These are phyloP conservation scores for Flaveria robusta DNA, from an alignment of 129 eudicot species.

Conservation along the genomic window DNA sequence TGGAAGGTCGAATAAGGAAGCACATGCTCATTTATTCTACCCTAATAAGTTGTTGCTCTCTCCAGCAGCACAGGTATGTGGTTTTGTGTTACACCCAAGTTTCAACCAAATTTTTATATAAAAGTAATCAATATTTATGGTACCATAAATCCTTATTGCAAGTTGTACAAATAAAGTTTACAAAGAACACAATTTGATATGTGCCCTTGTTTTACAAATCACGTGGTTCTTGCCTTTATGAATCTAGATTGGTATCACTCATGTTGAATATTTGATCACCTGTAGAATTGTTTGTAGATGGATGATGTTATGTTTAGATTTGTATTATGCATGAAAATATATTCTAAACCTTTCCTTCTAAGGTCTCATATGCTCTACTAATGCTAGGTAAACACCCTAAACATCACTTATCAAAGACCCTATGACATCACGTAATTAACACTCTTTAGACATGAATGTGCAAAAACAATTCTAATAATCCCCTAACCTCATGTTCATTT, in stretches of 20 bases:
- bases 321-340: background rate
- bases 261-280: background rate
- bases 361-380: background rate
- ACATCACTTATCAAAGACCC: background rate
- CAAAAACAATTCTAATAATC: background rate
- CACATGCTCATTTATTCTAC: slow-evolving; percentile 84
- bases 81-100: background rate
- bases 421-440: background rate
- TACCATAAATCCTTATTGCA: background rate
- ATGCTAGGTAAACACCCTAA: background rate
- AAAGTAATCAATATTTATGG: background rate
- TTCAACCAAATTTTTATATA: background rate
- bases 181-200: background rate
- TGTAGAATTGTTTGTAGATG: background rate
- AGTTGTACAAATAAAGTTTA: background rate
- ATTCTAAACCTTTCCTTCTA: background rate
- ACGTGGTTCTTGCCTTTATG: background rate
- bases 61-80: slow-evolving; percentile 74
- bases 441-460: background rate
- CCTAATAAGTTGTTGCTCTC: slow-evolving; percentile 86
- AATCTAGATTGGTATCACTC: background rate
- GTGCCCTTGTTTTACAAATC: background rate
- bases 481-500: background rate
- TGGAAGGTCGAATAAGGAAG: slow-evolving; percentile 97
- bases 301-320: background rate